Conservation (phyloP, 768 basidiomycete species). For the Clavulina sp. region DNA sequence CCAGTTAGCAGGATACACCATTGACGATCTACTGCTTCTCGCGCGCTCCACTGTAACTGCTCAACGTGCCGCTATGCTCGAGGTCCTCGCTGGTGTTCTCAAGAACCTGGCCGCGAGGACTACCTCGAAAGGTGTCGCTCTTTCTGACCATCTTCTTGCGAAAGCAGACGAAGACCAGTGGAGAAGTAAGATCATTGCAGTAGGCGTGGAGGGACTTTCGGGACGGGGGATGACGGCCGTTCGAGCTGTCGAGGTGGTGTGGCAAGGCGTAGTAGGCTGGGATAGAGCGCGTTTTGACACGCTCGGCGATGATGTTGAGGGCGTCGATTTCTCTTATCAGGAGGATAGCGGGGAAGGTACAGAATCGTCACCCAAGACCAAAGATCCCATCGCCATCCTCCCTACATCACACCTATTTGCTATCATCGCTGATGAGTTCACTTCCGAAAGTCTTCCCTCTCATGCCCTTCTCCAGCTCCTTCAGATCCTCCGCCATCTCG, state of each 20-base stretch:
- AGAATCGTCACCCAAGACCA: constrained; percentile 1
- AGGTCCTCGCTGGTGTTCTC: constrained; percentile 45
- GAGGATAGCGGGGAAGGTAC: background rate
- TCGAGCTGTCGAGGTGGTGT: constrained; percentile 51
- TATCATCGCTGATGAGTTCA: constrained; percentile 27
- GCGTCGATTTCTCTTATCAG: too few species aligned
- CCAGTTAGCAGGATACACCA: constrained; percentile 67
- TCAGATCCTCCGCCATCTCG: constrained; percentile 40
- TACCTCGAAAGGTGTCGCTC: constrained; percentile 15
- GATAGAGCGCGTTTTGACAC: background rate
- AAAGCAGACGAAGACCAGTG: constrained; percentile 21
- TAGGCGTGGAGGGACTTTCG: constrained; percentile 45
- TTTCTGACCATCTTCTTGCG: too few species aligned
- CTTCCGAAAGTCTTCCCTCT: constrained; percentile 24
- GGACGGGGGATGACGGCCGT: constrained; percentile 51
- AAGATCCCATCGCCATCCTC: constrained; percentile 19
- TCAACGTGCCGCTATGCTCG: constrained; percentile 69
- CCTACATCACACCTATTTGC: constrained; percentile 33
- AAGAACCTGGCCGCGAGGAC: constrained; percentile 18
- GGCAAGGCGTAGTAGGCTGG: constrained; percentile 57
- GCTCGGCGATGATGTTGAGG: too few species aligned
- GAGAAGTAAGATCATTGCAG: constrained; percentile 44
- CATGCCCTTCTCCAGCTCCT: constrained; percentile 40
- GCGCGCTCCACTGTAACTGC: constrained; percentile 66
- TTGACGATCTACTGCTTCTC: constrained; percentile 69